Evolutionary conservation across 768 basidiomycete genomes (phyloP), one percentile per base, ranked within the genome.

Genomic region (Boletellus ananiceps): DNA sequence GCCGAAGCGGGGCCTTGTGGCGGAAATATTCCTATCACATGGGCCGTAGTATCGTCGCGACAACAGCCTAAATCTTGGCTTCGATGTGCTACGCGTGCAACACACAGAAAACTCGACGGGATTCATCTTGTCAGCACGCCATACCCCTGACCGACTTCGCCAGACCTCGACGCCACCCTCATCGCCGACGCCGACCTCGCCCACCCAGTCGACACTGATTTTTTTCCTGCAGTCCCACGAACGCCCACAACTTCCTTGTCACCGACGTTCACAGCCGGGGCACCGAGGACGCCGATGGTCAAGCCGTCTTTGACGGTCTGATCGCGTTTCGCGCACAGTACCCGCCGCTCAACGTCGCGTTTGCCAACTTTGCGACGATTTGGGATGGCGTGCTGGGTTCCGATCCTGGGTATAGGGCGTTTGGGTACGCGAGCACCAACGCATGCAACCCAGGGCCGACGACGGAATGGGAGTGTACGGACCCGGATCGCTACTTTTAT

Each of bases 81-180:
- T 5, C 5, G 2, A 23, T 23, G 5, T 23, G 23, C 23, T 23
- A 5, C 23, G 23, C 23, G 23, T 23, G 23, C 23, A 23, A 23
- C 23, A 23, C 23, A 23, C 23, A 23, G 23, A 5, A 23, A 23
- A 23, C 23, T 5, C 23, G 5, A 5, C 23, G 2, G 23, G 23
- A 5, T 23, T 23, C 23, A 2, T 2, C 5, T 23, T 23, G 23
- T 23, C 23, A 23, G 5, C 23, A n/a, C n/a, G n/a, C n/a, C n/a
- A n/a, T n/a, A n/a, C n/a, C n/a, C n/a, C n/a, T n/a, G n/a, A n/a
- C n/a, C n/a, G n/a, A n/a, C n/a, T n/a, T n/a, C n/a, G n/a, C n/a
- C n/a, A n/a, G n/a, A n/a, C n/a, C n/a, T n/a, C 78, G 15, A 23
- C 23, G n/a, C 83, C 85, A 19, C 78, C 79, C 61, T 87, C 84